Evolutionary conservation across 108 stramenopile species (phyloP), one percentile per base, ranked within the genome.

Genomic region (Discostella stelligeroides): DNA sequence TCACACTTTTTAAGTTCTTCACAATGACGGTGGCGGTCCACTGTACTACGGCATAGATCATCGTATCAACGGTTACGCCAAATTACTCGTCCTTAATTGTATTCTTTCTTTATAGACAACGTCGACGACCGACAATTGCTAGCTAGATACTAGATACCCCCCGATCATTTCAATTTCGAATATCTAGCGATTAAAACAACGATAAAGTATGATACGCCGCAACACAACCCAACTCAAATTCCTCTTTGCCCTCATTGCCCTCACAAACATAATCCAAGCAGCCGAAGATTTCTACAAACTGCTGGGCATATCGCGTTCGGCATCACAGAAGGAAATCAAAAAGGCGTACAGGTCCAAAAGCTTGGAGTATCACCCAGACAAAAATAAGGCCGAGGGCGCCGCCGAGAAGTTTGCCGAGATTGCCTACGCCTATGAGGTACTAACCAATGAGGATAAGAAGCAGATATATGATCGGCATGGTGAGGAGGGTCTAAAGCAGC

Each of bases 401-500:
- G 81, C 93, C 0, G 93, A 92, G 46, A 96, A 85, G 60, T 99
- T 99, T 73, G 91, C 95, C 38, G 90, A 98, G 65, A 95, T 98
- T 54, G 92, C 90, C 24, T 86, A 94, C 63, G 98, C 98, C 7
- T 98, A 99, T 72, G 99, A 99, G 68, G 96, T 98, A 0, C 76
- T 99, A 6, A 88, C 80, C 43, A 97, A 99, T 76, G 89, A 97
- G 57, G 96, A 96, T 25, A 98, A 96, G 84, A 91, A 95, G 45
- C 75, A 86, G 11, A 80, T 97, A 30, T 99, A 98, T 68, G 97
- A 99, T 68, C 85, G 85, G 45, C 95, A 96, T 64, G 99, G 99
- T 20, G 96, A 97, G 70, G 99, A 98, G 58, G 99, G 97, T 20
- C 64, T 99, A 57, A 96, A 96, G 66, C 96, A 95, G 68, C 97